Conservation (phyloP, 345 rosid species). For the Limnanthes douglasii region DNA sequence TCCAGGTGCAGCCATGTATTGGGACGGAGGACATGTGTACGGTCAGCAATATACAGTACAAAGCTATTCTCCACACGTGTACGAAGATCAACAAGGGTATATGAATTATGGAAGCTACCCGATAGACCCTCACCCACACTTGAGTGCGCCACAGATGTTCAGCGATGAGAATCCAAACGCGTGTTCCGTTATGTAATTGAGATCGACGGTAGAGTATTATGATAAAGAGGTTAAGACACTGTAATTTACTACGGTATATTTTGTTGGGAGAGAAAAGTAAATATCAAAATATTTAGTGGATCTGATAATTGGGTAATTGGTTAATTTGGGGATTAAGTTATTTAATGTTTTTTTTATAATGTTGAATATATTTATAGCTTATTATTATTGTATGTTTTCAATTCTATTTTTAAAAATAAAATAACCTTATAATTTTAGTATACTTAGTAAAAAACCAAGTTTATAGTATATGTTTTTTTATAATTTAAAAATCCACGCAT, state of each 20-base stretch:
- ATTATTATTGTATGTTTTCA: too few relatives aligned
- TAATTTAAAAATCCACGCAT: too few relatives aligned
- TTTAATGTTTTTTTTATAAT: too few relatives aligned
- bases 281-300: constrained; percentile 8
- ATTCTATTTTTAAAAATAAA: too few relatives aligned
- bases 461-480: too few relatives aligned
- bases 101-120: constrained; percentile 13
- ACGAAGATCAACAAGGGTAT: constrained; percentile 16
- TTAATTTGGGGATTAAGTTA: too few relatives aligned
- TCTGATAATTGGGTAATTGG: too few relatives aligned
- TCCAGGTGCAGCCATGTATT: constrained; percentile 26
- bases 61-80: neutral
- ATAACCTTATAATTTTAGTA: too few relatives aligned
- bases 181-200: constrained; percentile 50
- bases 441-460: too few relatives aligned
- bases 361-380: too few relatives aligned
- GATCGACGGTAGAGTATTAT: too few relatives aligned
- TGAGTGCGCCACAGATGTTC: constrained; percentile 61
- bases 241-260: constrained; percentile 16
- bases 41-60: too few relatives aligned
- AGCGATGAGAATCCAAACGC: constrained; percentile 93
- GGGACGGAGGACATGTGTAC: constrained; percentile 22
- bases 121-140: constrained; percentile 16
- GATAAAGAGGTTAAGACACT: neutral
- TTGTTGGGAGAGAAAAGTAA: constrained; percentile 16